A percentile compares a stretch with the other conserved stretches of the same genome.
phyloP scores from a whole-genome alignment of 768 basidiomycete species.

The Mrakia frigida region DNA sequence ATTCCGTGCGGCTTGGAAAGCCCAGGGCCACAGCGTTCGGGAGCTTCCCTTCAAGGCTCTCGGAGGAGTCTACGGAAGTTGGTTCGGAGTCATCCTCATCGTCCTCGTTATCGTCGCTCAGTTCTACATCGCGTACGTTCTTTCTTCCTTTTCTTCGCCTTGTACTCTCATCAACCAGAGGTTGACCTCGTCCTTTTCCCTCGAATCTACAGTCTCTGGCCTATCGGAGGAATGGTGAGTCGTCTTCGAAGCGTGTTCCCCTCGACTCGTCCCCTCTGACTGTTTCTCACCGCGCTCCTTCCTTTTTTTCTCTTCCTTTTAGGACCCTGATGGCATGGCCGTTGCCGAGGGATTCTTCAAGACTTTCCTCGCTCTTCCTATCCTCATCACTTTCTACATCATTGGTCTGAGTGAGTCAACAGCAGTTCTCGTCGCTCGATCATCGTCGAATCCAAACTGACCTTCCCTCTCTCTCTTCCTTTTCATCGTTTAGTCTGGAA shows the following conservation, averaged over 20 bases:
- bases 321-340: neutral
- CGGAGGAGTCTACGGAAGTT: conserved; percentile 38
- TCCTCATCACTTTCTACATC: conserved; percentile 40
- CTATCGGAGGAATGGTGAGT: conserved; percentile 37
- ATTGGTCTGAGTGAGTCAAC: neutral
- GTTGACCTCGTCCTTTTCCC: too few relatives aligned
- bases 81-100: conserved; percentile 31
- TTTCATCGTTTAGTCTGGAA: conserved; percentile 40
- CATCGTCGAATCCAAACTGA: neutral
- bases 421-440: neutral
- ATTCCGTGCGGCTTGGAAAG: conserved; percentile 59
- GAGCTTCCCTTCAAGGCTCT: conserved; percentile 43
- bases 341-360: conserved; percentile 42
- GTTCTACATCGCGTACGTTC: conserved; percentile 41
- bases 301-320: neutral
- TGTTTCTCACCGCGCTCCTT: neutral
- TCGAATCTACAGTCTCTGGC: conserved; percentile 35
- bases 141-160: too few relatives aligned
- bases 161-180: too few relatives aligned
- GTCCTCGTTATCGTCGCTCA: conserved; percentile 36
- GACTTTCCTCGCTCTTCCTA: conserved; percentile 40
- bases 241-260: neutral
- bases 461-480: neutral
- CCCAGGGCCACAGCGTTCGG: conserved; percentile 51
- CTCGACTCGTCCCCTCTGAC: neutral